Percentiles rank a stretch among this genome's conserved stretches.
These are phyloP conservation scores for Vaccinium darrowii DNA, from an alignment of 148 eudicot species.

Conservation along the genomic window DNA sequence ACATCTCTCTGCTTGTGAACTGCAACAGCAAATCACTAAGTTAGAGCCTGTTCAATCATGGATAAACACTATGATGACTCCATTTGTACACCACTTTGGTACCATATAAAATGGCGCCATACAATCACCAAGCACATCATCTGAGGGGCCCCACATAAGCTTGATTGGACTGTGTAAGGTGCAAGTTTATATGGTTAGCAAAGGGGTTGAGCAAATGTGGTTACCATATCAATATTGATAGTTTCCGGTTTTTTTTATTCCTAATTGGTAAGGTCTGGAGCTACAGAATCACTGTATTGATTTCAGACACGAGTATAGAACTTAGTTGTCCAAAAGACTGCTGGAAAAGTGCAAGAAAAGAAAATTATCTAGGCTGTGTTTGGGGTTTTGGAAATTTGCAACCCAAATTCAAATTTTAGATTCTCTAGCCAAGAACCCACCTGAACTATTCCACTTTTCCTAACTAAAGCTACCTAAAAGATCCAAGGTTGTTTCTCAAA, in stretches of 20 bases:
- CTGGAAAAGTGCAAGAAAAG: background rate
- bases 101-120: background rate
- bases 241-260: background rate
- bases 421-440: background rate
- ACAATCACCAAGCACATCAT: background rate
- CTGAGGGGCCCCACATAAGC: background rate
- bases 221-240: background rate
- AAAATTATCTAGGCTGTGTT: background rate
- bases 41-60: background rate
- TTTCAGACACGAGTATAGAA: background rate
- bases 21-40: constrained; percentile 25
- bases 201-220: background rate
- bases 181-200: background rate
- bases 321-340: background rate
- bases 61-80: background rate
- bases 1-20: constrained; percentile 95
- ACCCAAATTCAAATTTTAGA: background rate
- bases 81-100: background rate
- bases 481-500: background rate
- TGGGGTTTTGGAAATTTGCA: background rate
- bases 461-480: background rate
- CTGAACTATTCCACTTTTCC: background rate
- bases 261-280: background rate
- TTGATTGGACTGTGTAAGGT: background rate
- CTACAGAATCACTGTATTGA: background rate